These are phyloP conservation scores for Annulohypoxylon stygium DNA, from an alignment of 495 filamentous ascomycete species.

Conservation along the genomic window DNA sequence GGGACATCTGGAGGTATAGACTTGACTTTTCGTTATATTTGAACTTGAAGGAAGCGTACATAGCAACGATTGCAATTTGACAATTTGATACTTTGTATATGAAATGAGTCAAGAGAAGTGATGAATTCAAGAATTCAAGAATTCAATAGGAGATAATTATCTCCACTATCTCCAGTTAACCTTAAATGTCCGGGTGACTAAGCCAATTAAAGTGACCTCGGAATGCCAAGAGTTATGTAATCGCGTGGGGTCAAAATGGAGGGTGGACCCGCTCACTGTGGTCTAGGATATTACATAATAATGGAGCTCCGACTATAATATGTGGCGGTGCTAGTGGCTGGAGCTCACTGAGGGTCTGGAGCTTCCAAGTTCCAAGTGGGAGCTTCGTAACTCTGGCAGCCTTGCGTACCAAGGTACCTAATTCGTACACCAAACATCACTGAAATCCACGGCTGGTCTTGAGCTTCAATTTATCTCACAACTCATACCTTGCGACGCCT, in stretches of 20 bases:
- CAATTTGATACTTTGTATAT: neutral
- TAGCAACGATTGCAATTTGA: neutral
- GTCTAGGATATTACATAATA: neutral
- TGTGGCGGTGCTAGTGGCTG: constrained; percentile 20
- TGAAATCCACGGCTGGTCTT: constrained; percentile 17
- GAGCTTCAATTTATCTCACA: constrained; percentile 27
- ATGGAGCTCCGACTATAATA: neutral
- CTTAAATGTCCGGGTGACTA: neutral
- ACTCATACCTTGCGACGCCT: constrained; percentile 25
- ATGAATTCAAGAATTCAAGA: neutral
- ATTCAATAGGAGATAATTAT: neutral
- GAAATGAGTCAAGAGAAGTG: neutral
- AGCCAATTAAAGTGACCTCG: neutral
- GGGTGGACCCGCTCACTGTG: neutral
- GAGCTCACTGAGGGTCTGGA: constrained; percentile 5
- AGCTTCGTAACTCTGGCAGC: constrained; percentile 54
- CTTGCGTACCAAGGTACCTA: constrained; percentile 41
- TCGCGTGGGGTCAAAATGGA: neutral
- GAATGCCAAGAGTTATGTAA: neutral
- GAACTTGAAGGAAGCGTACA: neutral
- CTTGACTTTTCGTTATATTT: neutral
- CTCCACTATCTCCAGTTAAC: too few species aligned
- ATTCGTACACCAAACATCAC: constrained; percentile 33
- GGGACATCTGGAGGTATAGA: neutral
- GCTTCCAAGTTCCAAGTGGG: constrained; percentile 1